phyloP scores from a whole-genome alignment of 306 rosid genomes.

The Dryas drummondii region DNA sequence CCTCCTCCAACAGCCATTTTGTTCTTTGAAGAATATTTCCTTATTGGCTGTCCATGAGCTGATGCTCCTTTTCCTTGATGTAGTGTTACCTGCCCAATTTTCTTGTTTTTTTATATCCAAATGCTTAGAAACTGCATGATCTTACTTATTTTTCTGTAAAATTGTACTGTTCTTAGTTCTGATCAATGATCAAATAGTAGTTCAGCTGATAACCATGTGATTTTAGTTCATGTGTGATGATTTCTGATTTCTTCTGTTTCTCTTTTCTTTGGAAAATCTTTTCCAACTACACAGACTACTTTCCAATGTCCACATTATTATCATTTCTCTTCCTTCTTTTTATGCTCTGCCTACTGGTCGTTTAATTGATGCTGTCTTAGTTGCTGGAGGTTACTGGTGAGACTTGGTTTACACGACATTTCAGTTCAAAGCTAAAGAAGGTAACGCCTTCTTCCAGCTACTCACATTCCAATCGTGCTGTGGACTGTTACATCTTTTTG shows the following conservation, averaged over 20 bases:
- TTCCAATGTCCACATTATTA: too few species aligned
- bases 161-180: slow-evolving; percentile 14
- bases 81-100: neutral
- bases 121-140: neutral
- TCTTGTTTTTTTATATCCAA: slow-evolving; percentile 5
- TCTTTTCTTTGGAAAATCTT: too few species aligned
- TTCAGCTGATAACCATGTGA: slow-evolving; percentile 7
- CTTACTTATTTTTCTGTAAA: slow-evolving; percentile 19
- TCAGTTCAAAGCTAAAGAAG: too few species aligned
- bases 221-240: neutral
- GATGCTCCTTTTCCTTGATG: neutral
- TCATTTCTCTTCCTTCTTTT: too few species aligned
- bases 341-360: too few species aligned
- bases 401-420: too few species aligned
- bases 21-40: neutral
- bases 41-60: slow-evolving; percentile 6
- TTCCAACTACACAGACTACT: too few species aligned
- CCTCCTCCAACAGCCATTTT: slow-evolving; percentile 12
- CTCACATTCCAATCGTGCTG: too few species aligned
- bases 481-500: too few species aligned
- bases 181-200: slow-evolving; percentile 15
- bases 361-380: too few species aligned
- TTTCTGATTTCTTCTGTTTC: neutral
- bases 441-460: too few species aligned
- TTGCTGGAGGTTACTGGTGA: too few species aligned